Evolutionary conservation across 129 eudicot genomes (phyloP).

Genomic region (Saussurea involucrata): DNA sequence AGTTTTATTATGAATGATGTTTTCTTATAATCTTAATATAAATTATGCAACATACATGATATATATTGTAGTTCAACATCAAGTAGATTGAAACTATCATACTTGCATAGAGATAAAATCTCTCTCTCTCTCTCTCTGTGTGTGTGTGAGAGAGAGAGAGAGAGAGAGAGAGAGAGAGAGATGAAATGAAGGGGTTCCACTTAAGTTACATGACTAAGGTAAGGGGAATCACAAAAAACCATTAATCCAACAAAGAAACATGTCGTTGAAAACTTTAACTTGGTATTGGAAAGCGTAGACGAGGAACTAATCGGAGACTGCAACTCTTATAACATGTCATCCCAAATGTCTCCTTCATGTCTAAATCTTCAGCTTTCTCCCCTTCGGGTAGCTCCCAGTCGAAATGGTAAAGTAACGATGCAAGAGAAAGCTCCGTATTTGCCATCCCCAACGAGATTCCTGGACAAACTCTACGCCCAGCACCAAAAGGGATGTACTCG

Average conservation of each 20-base stretch:
- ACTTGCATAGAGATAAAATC: too few species aligned
- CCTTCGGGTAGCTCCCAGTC: slow-evolving; percentile 27
- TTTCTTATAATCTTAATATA: too few species aligned
- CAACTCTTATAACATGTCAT: slow-evolving; percentile 22
- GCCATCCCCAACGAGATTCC: slow-evolving; percentile 26
- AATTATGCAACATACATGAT: too few species aligned
- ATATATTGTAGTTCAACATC: too few species aligned
- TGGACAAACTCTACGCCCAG: slow-evolving; percentile 30
- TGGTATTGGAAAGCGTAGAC: slow-evolving; percentile 6
- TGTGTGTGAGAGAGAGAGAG: too few species aligned
- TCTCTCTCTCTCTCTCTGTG: too few species aligned
- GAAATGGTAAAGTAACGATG: slow-evolving; percentile 36
- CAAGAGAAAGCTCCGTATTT: slow-evolving; percentile 33
- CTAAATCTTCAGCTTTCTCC: slow-evolving; percentile 21
- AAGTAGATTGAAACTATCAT: too few species aligned
- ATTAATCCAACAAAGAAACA: not conserved
- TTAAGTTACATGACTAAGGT: too few species aligned
- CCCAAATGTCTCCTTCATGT: slow-evolving; percentile 27
- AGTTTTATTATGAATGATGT: too few species aligned
- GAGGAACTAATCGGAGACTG: slow-evolving; percentile 5
- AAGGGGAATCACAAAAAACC: too few species aligned
- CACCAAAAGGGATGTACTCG: slow-evolving; percentile 36
- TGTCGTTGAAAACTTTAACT: not conserved
- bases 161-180: too few species aligned
- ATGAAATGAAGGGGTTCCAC: too few species aligned